phyloP scores from a whole-genome alignment of 805 yeast genomes.

The Candida oleophila region DNA sequence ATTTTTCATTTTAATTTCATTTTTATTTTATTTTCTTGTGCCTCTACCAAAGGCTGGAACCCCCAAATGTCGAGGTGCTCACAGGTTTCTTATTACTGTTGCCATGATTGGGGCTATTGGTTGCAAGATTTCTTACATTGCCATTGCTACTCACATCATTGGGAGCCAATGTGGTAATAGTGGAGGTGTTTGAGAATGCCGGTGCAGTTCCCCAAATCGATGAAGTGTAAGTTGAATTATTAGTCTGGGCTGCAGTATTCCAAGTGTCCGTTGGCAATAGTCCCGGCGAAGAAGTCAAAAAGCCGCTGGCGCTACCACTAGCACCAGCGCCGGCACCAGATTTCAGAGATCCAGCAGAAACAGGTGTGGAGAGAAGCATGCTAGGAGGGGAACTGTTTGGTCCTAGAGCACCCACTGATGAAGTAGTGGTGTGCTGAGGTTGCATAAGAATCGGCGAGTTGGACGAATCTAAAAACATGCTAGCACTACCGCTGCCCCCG shows the following conservation, averaged over 20 bases:
- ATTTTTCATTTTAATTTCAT: background rate
- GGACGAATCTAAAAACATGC: background rate
- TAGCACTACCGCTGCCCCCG: constrained; percentile 9
- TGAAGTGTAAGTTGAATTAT: constrained; percentile 7
- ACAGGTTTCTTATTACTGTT: background rate
- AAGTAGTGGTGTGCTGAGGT: constrained; percentile 10
- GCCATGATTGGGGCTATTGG: background rate
- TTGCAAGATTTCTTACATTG: too few species aligned
- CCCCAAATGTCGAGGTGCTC: constrained; percentile 10
- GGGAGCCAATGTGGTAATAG: constrained; percentile 4
- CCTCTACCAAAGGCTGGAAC: constrained; percentile 19
- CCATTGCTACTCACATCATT: constrained; percentile 4
- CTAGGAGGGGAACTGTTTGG: constrained; percentile 23
- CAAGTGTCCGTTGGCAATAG: constrained; percentile 13
- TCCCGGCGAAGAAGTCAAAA: constrained; percentile 18
- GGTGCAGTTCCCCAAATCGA: constrained; percentile 23
- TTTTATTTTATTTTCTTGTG: background rate
- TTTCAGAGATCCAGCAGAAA: constrained; percentile 5
- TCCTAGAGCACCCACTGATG: constrained; percentile 3
- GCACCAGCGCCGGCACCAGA: background rate
- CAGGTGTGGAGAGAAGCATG: constrained; percentile 15
- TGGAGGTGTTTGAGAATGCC: constrained; percentile 9
- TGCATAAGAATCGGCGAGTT: constrained; percentile 22
- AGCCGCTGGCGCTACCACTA: constrained; percentile 7
- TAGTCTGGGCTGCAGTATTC: constrained; percentile 9